Base-by-base conservation (phyloP, 2,329 filamentous ascomycete genomes). In the Hypoxylon sp. region DNA sequence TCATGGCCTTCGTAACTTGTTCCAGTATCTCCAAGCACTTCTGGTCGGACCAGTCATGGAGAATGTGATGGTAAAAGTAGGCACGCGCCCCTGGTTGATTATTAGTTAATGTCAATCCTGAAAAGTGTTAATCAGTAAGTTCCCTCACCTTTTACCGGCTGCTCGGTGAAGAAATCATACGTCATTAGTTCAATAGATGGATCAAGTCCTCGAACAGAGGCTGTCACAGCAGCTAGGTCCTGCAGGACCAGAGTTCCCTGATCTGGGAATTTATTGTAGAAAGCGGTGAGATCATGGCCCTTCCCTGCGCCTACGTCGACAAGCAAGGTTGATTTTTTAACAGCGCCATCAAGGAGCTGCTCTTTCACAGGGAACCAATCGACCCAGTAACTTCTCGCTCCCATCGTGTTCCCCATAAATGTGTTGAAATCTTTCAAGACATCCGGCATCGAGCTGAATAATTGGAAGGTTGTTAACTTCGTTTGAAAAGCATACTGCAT, bases 41-140 rank as follows among this genome's bases (percentile, higher is more conserved):
- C 3, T 71, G 55, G 27, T 81, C 77, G 6, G 76, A 72, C 73
- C 76, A 80, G 63, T 81, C 77, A 47, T 81, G 78, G 3, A 80
- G 58, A 14, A 80, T 75, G 3, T 76, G 74, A 34, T 77, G 76
- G 29, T 70, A 74, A 34, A 71, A 75, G 47, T 75, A 75, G 2
- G 71, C 62, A 8, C 73, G 72, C 0, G 78, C 78, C 9, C 76
- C 78, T 74, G 53, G 12, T 23, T 5, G 27, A 14, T 32, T 2
- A n/a, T 53, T 11, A 59, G 29, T 11, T 41, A 8, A n/a, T 11
- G 8, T 3, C 27, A 23, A 6, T 27, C 25, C 25, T 6, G 25
- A n/a, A 30, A 21, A n/a, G 14, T 5, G 16, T 32, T 9, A 4
- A 27, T 27, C 25, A 32, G 1, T 2, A 12, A 27, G 14, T 2